Percentiles rank a stretch among this genome's conserved stretches.
Evolutionary conservation across 306 rosid species (phyloP).

Genomic region (Carpinus fangiana): DNA sequence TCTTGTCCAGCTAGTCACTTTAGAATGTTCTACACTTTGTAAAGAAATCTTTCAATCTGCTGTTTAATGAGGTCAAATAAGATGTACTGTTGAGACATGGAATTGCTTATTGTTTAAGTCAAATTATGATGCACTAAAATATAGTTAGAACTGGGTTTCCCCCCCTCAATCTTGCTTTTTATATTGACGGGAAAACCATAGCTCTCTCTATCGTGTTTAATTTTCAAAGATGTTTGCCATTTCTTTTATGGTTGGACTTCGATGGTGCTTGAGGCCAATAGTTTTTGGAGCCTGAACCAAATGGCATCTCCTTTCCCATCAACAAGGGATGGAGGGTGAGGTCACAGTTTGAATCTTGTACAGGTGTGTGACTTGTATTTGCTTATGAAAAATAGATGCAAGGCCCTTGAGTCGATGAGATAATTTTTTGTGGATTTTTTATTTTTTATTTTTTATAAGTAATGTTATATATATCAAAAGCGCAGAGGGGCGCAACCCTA

Average conservation of each 20-base stretch:
- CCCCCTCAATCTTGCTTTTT: neutral
- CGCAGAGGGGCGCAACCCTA: too few species aligned
- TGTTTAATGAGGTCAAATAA: constrained; percentile 9
- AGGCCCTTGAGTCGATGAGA: neutral
- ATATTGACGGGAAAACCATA: neutral
- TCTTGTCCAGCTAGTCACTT: constrained; percentile 9
- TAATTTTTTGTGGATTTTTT: neutral
- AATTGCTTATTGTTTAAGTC: neutral
- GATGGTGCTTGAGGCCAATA: neutral
- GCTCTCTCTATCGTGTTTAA: neutral
- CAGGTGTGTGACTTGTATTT: neutral
- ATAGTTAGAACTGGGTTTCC: neutral
- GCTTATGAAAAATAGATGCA: neutral
- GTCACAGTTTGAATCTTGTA: neutral
- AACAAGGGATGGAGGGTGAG: neutral
- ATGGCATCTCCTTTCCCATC: neutral
- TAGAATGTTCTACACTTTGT: constrained; percentile 7
- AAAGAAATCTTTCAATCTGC: constrained; percentile 3
- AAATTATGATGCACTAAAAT: constrained; percentile 7
- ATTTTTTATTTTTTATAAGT: too few species aligned
- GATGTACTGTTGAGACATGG: constrained; percentile 7
- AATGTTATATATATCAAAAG: too few species aligned
- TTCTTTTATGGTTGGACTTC: neutral
- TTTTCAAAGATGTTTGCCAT: neutral
- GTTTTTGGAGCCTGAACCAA: neutral